Evolutionary conservation across 2,329 filamentous ascomycete species (phyloP).

Genomic region (Myriosclerotinia duriaeana): DNA sequence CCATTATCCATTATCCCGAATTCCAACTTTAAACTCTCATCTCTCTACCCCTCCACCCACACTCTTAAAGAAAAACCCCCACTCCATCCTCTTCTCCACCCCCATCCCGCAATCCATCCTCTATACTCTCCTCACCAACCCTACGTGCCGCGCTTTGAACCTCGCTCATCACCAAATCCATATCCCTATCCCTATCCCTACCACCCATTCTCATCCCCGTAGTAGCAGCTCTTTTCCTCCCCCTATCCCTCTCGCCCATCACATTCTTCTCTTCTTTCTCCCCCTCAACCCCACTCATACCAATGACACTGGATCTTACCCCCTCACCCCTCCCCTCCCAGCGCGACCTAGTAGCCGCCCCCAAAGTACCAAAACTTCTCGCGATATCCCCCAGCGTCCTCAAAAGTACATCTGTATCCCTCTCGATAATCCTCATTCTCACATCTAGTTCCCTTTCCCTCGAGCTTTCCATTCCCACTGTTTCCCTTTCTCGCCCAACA

Average conservation of each 20-base stretch:
- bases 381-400: slow-evolving; percentile 31
- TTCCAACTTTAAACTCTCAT: not conserved
- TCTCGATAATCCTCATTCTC: slow-evolving; percentile 33
- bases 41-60: not conserved
- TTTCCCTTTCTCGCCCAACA: not conserved
- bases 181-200: not conserved
- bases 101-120: not conserved
- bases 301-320: not conserved
- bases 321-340: not conserved
- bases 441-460: slow-evolving; percentile 33
- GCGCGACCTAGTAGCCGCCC: not conserved
- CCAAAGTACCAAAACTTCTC: slow-evolving; percentile 9
- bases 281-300: no score
- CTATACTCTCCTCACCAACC: not conserved
- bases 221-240: slow-evolving; percentile 3
- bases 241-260: not conserved
- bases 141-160: slow-evolving; percentile 1
- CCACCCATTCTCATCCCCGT: slow-evolving; percentile 8
- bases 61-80: not conserved
- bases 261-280: not conserved
- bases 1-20: not conserved
- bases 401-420: slow-evolving; percentile 34
- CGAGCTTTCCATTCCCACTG: slow-evolving; percentile 23
- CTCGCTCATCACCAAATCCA: slow-evolving; percentile 16
- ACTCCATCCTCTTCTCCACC: not conserved